phyloP scores from a whole-genome alignment of 2,329 filamentous ascomycete genomes.

The Colletotrichum sublineola region DNA sequence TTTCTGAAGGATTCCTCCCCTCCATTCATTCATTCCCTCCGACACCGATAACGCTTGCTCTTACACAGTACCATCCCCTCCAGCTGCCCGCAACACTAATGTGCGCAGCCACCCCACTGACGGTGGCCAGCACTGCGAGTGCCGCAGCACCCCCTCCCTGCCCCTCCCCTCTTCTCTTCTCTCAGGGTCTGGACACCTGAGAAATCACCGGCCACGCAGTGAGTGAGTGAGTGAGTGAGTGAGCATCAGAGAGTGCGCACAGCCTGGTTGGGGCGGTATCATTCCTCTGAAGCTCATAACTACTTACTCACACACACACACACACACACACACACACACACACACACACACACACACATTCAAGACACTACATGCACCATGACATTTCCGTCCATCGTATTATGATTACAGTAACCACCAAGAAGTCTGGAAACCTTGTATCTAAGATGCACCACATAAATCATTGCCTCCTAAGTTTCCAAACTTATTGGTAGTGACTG shows the following conservation, averaged over 20 bases:
- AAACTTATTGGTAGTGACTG: too few relatives aligned
- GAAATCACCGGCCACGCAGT: too few relatives aligned
- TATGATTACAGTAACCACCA: too few relatives aligned
- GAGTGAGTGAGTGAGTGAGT: too few relatives aligned
- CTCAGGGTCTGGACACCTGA: too few relatives aligned
- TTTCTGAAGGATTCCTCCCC: conserved; percentile 39
- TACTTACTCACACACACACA: not conserved
- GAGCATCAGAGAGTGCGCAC: too few relatives aligned
- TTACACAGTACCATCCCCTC: not conserved
- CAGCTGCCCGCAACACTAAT: conserved; percentile 29
- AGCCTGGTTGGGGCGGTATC: not conserved
- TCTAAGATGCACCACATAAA: too few relatives aligned
- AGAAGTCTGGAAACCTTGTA: too few relatives aligned
- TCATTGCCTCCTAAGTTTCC: too few relatives aligned
- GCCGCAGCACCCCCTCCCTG: conserved; percentile 2
- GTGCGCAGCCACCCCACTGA: conserved; percentile 34
- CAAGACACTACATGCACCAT: not conserved
- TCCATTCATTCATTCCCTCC: conserved; percentile 9
- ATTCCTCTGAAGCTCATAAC: not conserved
- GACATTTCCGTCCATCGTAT: not conserved
- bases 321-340: too few relatives aligned
- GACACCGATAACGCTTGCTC: conserved; percentile 14
- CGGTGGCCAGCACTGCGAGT: conserved; percentile 17
- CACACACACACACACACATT: not conserved
- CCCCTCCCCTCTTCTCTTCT: not conserved